phyloP scores from a whole-genome alignment of 2,329 filamentous ascomycete genomes.

The Botrytis byssoidea region DNA sequence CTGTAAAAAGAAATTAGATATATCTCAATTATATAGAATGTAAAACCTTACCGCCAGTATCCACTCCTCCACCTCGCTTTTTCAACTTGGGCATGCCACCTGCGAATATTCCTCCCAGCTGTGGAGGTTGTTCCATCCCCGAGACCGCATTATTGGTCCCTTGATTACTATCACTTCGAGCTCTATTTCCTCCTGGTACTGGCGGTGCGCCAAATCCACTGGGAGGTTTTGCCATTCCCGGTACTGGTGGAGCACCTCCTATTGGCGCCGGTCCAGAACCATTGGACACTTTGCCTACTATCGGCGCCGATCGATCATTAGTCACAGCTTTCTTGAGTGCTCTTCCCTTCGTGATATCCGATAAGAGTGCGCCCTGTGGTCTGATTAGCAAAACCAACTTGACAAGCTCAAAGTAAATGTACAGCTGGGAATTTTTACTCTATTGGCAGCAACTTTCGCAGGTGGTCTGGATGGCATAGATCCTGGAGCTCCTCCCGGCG shows the following conservation, averaged over 20 bases:
- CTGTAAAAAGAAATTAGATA: slow-evolving; percentile 42
- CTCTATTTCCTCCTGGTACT: slow-evolving; percentile 62
- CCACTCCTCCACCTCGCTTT: slow-evolving; percentile 77
- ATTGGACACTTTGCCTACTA: slow-evolving; percentile 57
- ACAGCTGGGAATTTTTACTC: slow-evolving; percentile 53
- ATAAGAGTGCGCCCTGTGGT: slow-evolving; percentile 74
- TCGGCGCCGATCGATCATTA: slow-evolving; percentile 87
- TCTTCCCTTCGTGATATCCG: slow-evolving; percentile 81
- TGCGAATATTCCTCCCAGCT: slow-evolving; percentile 83
- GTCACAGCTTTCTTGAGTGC: slow-evolving; percentile 81
- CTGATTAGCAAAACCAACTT: slow-evolving; percentile 32
- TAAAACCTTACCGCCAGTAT: slow-evolving; percentile 60
- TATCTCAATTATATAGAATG: neutral
- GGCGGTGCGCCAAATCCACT: slow-evolving; percentile 67
- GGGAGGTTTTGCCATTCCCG: slow-evolving; percentile 58
- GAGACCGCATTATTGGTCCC: slow-evolving; percentile 45
- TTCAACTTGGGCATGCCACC: slow-evolving; percentile 94
- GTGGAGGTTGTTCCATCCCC: slow-evolving; percentile 64
- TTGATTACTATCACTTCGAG: slow-evolving; percentile 81
- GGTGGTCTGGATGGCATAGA: slow-evolving; percentile 57
- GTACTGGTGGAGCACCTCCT: slow-evolving; percentile 79
- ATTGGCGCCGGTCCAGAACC: slow-evolving; percentile 59
- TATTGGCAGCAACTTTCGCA: slow-evolving; percentile 51
- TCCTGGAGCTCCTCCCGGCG: slow-evolving; percentile 55
- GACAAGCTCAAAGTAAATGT: slow-evolving; percentile 29